Evolutionary conservation across 176 grass and related monocot species (phyloP).

Genomic region (Lolium multiflorum): DNA sequence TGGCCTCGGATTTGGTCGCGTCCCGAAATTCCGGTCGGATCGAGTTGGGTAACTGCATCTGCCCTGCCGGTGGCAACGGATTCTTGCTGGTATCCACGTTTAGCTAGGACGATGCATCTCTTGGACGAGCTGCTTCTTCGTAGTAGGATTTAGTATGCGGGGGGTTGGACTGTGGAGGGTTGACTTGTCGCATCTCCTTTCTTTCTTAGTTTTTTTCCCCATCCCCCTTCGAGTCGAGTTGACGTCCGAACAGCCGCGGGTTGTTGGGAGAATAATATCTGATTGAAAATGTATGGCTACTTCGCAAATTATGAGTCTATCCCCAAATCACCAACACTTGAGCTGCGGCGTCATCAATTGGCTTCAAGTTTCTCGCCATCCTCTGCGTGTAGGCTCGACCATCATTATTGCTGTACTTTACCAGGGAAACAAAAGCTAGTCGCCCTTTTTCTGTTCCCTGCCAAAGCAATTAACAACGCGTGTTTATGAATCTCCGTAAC

Average conservation of each 20-base stretch:
- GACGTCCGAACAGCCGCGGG: neutral
- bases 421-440: neutral
- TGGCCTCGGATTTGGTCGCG: neutral
- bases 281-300: neutral
- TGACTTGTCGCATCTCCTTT: constrained; percentile 39
- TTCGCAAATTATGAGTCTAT: too few relatives aligned
- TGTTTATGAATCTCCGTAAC: neutral
- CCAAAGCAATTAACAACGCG: neutral
- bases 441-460: constrained; percentile 19
- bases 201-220: neutral
- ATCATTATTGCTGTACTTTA: constrained; percentile 22
- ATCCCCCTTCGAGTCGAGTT: neutral
- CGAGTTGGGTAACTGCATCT: constrained; percentile 38
- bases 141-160: constrained; percentile 32
- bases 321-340: neutral
- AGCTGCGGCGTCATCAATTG: neutral
- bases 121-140: constrained; percentile 35
- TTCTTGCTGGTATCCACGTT: constrained; percentile 15
- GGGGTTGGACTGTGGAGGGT: constrained; percentile 48
- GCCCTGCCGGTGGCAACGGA: neutral
- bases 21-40: constrained; percentile 23
- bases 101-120: constrained; percentile 4
- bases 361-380: neutral
- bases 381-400: neutral
- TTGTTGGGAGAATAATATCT: constrained; percentile 17